phyloP scores from a whole-genome alignment of 352 stramenopile genomes.

The Phytophthora tentaculata region DNA sequence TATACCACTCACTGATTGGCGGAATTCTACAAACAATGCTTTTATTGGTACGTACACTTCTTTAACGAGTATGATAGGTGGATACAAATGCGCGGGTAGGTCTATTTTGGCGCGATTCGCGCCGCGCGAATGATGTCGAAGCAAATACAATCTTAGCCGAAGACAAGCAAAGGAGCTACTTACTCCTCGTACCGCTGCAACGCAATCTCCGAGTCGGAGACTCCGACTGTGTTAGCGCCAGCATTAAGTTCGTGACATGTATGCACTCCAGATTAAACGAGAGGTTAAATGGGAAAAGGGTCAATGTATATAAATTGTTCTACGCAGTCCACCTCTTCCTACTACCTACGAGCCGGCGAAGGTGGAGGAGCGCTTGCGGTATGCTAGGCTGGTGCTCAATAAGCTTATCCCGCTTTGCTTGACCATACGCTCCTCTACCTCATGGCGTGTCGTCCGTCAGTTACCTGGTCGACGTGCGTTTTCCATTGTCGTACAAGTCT shows the following conservation, averaged over 20 bases:
- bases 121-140: conserved; percentile 16
- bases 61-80: conserved; percentile 12
- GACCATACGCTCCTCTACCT: conserved; percentile 15
- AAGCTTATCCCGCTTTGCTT: conserved; percentile 29
- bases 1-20: conserved; percentile 20
- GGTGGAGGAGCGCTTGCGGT: conserved; percentile 16
- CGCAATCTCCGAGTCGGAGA: background rate
- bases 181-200: background rate
- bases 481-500: conserved; percentile 31
- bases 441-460: conserved; percentile 12
- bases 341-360: conserved; percentile 21
- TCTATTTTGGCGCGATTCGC: conserved; percentile 39
- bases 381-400: conserved; percentile 25
- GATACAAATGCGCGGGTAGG: conserved; percentile 11
- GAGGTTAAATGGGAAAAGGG: conserved; percentile 20
- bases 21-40: background rate
- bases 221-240: background rate
- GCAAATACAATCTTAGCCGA: conserved; percentile 2
- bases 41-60: conserved; percentile 20
- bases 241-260: conserved; percentile 1
- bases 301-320: conserved; percentile 44
- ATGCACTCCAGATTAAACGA: background rate
- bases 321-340: conserved; percentile 35
- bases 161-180: background rate
- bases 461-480: conserved; percentile 28